Base-by-base conservation (phyloP, 1,139 yeast species). In the Debaryomycetaceae sp. region DNA sequence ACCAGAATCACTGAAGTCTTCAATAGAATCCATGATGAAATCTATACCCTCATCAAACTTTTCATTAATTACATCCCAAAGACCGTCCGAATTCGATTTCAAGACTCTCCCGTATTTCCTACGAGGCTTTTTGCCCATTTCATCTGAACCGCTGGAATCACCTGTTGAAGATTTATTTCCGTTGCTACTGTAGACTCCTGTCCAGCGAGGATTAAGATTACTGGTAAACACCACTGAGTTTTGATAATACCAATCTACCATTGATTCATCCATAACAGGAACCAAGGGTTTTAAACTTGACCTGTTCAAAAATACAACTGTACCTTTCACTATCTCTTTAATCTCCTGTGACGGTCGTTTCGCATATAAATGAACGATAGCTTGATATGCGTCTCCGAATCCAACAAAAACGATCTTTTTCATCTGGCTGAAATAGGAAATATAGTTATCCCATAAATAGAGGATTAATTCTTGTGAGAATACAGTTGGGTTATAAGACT, bases 191-290 rank as follows among this genome's bases (percentile, higher is more conserved):
- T 52, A 47, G 2, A 67, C 58, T 14, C 70, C 73, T 18, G 77
- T 84, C 96, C 96, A 89, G 50, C 94, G 84, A 4, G 85, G 70
- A 56, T 91, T 95, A 44, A 74, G 75, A 40, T 73, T 68, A 42
- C 89, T 77, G 6, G 96, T 79, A 59, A 91, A 89, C 1, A 92
- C 78, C 19, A 91, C 77, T 1, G 97, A 87, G 51, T 87, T 86
- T 48, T 83, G 83, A 64, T 83, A 89, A 59, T 82, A 92, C 97
- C 98, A 91, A 53, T 89, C 96, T 15, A 87, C 78, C 68, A 87
- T 76, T 22, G 86, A 79, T 60, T 92, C 98, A 60, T 91, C 97
- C 62, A 89, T 82, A 30, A 87, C 75, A 6, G 96, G 92, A 6
- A 86, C 86, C 41, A 91, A 75, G 0, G 96, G 81, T 52, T 86